phyloP scores from a whole-genome alignment of 306 rosid genomes.

The barrel medic (Medicago truncatula) region DNA sequence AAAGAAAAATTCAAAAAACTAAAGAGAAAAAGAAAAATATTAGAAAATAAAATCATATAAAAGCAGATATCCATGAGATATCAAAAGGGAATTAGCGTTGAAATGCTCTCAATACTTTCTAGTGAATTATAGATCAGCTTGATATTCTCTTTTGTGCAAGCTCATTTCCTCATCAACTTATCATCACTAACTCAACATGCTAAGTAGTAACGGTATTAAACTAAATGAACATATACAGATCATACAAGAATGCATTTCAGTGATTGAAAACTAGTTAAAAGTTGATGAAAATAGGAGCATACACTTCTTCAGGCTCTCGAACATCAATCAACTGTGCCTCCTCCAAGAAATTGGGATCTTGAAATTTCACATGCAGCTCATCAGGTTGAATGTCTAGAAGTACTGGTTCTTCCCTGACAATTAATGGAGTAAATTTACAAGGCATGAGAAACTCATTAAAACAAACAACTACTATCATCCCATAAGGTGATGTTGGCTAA shows the following conservation, averaged over 20 bases:
- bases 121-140: too few relatives aligned
- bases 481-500: neutral
- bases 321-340: constrained; percentile 90
- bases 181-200: neutral
- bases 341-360: constrained; percentile 72
- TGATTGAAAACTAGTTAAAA: constrained; percentile 33
- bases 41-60: constrained; percentile 4
- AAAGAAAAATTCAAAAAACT: constrained; percentile 3
- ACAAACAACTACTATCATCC: constrained; percentile 12
- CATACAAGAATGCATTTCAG: constrained; percentile 15
- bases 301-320: constrained; percentile 97
- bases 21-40: constrained; percentile 24
- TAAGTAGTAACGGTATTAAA: constrained; percentile 12
- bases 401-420: constrained; percentile 69
- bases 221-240: constrained; percentile 3
- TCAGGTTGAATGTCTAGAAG: constrained; percentile 81
- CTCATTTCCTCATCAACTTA: too few relatives aligned
- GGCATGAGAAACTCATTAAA: constrained; percentile 32
- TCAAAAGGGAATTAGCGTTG: too few relatives aligned
- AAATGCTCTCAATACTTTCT: too few relatives aligned
- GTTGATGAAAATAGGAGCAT: constrained; percentile 44
- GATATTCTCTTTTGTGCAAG: too few relatives aligned
- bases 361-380: constrained; percentile 69
- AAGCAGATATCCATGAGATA: neutral
- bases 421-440: constrained; percentile 39